Percentiles rank a stretch among this genome's conserved stretches.
These are phyloP conservation scores for Fraxinus sp. DNA, from an alignment of 305 asterid genomes.

Conservation along the genomic window DNA sequence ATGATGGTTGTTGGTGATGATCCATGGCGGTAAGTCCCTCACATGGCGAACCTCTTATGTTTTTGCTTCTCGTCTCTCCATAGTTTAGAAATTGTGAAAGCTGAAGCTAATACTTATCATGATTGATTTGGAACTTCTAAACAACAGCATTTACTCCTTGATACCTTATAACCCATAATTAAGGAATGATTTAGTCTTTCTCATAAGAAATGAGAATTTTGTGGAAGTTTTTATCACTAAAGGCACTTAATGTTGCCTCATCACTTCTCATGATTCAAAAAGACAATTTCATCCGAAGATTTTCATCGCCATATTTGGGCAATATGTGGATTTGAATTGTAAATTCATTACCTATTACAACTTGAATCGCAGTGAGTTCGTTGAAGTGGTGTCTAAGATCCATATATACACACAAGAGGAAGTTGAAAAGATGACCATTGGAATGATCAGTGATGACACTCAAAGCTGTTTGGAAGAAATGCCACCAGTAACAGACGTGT, in stretches of 20 bases:
- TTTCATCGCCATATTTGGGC: background rate
- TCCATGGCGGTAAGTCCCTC: constrained; percentile 90
- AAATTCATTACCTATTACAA: background rate
- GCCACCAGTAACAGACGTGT: constrained; percentile 50
- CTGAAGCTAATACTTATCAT: background rate
- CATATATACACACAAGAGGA: constrained; percentile 89
- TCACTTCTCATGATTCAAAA: background rate
- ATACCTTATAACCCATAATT: background rate
- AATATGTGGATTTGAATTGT: background rate
- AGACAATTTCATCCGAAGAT: background rate
- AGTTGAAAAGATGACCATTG: constrained; percentile 81
- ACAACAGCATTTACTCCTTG: background rate
- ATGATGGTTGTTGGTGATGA: constrained; percentile 99
- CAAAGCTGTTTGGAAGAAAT: constrained; percentile 94
- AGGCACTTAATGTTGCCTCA: background rate
- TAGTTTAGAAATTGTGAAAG: background rate
- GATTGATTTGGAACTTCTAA: background rate
- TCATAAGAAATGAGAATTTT: background rate
- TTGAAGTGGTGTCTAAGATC: constrained; percentile 81
- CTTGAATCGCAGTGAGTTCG: constrained; percentile 63
- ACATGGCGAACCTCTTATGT: background rate
- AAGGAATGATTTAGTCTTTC: background rate
- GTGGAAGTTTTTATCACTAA: background rate
- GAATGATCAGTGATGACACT: constrained; percentile 78
- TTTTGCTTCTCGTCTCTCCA: background rate